Conservation (phyloP, 257 asterid species). For the Striga asiatica region DNA sequence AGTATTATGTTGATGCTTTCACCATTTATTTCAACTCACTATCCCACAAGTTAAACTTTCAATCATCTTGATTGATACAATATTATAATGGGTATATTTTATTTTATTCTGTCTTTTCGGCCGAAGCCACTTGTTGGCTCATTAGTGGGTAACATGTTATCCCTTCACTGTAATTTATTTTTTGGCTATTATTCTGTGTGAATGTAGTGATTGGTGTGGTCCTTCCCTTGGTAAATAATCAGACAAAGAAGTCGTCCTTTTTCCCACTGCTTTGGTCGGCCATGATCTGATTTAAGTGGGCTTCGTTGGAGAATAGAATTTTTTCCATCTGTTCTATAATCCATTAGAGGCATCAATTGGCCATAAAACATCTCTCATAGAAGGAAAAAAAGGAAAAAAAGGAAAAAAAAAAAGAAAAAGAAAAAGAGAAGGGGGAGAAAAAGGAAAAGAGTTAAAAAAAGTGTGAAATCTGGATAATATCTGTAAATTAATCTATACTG, state of each 20-base stretch:
- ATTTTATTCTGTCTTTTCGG: too few species aligned
- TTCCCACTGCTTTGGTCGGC: not conserved
- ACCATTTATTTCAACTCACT: not conserved
- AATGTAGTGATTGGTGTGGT: not conserved
- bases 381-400: not conserved
- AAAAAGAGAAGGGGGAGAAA: not conserved
- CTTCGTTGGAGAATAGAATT: not conserved
- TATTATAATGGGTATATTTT: too few species aligned
- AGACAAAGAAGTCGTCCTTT: not conserved
- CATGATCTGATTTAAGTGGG: not conserved
- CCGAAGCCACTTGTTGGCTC: not conserved
- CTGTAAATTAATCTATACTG: conserved; percentile 2
- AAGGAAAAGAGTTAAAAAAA: too few species aligned
- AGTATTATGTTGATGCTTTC: not conserved
- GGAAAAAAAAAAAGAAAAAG: too few species aligned
- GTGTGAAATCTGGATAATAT: not conserved
- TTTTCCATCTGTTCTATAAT: not conserved
- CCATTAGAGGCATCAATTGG: not conserved
- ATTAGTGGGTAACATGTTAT: not conserved
- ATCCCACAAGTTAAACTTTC: not conserved
- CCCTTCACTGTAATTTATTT: too few species aligned
- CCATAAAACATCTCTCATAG: not conserved
- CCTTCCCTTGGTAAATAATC: not conserved
- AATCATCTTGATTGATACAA: not conserved
- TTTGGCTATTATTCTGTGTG: not conserved